phyloP scores from a whole-genome alignment of 73 alveolate genomes.

The Paramecium bursaria region DNA sequence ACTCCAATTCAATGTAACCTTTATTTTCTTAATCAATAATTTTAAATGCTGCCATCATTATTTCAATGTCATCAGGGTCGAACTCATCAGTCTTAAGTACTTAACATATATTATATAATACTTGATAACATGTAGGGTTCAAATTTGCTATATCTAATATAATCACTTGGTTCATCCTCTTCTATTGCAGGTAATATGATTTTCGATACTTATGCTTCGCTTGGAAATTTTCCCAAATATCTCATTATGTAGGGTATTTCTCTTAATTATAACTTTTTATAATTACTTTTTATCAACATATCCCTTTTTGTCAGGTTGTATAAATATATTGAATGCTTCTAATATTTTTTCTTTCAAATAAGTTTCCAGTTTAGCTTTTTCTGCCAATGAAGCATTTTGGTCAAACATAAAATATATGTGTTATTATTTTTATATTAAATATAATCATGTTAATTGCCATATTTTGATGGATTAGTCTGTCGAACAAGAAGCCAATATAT shows the following conservation, averaged over 20 bases:
- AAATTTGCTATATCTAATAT: constrained; percentile 59
- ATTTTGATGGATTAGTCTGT: constrained; percentile 66
- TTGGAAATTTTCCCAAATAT: constrained; percentile 68
- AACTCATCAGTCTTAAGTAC: constrained; percentile 62
- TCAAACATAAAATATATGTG: constrained; percentile 56
- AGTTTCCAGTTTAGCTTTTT: constrained; percentile 58
- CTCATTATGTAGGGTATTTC: constrained; percentile 71
- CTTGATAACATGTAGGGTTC: constrained; percentile 67
- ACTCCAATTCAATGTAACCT: constrained; percentile 67
- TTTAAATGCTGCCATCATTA: constrained; percentile 68
- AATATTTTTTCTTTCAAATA: constrained; percentile 59
- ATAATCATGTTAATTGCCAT: constrained; percentile 60
- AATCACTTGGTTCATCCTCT: constrained; percentile 70
- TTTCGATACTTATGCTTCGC: constrained; percentile 69
- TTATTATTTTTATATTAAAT: too few species aligned
- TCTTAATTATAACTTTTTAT: background rate
- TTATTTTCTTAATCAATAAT: constrained; percentile 59
- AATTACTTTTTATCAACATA: constrained; percentile 62
- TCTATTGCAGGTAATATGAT: constrained; percentile 64
- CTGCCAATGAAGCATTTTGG: constrained; percentile 58
- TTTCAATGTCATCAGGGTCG: constrained; percentile 69
- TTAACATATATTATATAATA: background rate
- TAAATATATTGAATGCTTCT: constrained; percentile 65
- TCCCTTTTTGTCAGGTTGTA: constrained; percentile 57
- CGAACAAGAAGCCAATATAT: constrained; percentile 67